Conservation (phyloP, 139 green algal genomes). For the Tetratostichococcus sp. region DNA sequence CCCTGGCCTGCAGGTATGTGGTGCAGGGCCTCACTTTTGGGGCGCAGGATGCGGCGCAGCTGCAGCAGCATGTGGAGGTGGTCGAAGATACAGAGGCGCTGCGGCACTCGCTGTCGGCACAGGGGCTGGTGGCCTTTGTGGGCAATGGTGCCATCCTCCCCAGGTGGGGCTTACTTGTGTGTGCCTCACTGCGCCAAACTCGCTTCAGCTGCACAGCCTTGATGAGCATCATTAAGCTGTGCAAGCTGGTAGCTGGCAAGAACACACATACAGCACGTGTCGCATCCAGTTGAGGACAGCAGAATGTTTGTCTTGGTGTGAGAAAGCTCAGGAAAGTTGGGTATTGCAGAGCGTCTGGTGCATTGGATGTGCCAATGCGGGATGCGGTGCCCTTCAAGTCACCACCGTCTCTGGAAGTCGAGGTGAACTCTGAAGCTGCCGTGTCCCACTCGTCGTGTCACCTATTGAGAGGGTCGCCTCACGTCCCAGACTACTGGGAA, state of each 20-base stretch:
- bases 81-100: conserved; percentile 60
- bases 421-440: too few relatives aligned
- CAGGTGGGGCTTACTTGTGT: conserved; percentile 6
- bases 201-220: too few relatives aligned
- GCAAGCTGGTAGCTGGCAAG: too few relatives aligned
- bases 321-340: too few relatives aligned
- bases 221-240: too few relatives aligned
- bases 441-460: too few relatives aligned
- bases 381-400: conserved; percentile 39
- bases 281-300: too few relatives aligned
- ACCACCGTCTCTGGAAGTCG: conserved; percentile 32
- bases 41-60: conserved; percentile 15
- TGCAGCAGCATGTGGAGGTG: conserved; percentile 40
- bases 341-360: conserved; percentile 27
- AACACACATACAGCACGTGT: too few relatives aligned
- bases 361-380: conserved; percentile 42
- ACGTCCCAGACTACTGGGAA: too few relatives aligned
- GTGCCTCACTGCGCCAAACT: too few relatives aligned
- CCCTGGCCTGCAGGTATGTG: conserved; percentile 35
- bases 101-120: conserved; percentile 23
- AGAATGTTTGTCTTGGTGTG: too few relatives aligned
- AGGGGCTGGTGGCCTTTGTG: conserved; percentile 62
- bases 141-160: conserved; percentile 62
- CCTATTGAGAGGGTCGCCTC: too few relatives aligned
- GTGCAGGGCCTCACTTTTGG: conserved; percentile 25